Evolutionary conservation across 768 basidiomycete genomes (phyloP), one percentile per base, ranked within the genome.

Genomic region (Infundibulicybe gibba): DNA sequence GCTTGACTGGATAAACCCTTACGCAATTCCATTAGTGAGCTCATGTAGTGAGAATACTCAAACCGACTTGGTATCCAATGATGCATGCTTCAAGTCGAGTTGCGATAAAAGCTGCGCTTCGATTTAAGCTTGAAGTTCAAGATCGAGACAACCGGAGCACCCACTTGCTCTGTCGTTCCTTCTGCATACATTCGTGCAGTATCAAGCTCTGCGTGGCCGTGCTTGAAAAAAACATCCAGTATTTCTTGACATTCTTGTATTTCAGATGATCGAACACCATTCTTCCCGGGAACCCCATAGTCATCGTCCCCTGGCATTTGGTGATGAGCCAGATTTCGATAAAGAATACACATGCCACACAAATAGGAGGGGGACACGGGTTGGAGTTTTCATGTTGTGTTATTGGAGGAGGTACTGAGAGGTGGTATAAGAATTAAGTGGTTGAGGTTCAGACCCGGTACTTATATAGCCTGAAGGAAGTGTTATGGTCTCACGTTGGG

Each of bases 231-330:
- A 19, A 19, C 17, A 10, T 38, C 35, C 6, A 38, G n/a, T n/a
- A 38, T 38, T 6, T 6, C 35, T 10, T 38, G 35, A 45, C 66
- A 70, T 34, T 69, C 63, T 5, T 58, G 50, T 17, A 60, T 49
- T 19, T 66, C 63, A 9, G 64, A 52, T 8, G 61, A 67, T 19
- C 76, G 67, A 5, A 70, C 68, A 19, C 68, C 71, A 34, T 65
- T 69, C 59, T 66, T 68, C 5, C 71, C 71, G 67, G 49, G 32
- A 59, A 64, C 25, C 76, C 74, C 19, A 78, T 52, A 35, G 69
- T 76, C 68, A 73, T 74, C 1, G 77, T 74, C n/a, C 77, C 75
- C 74, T 76, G 52, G 15, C 3, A 39, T 19, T 21, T 8, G 8
- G 30, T n/a, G 32, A 39, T 5, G 13, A 34, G 17, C 6, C 11